Percentiles rank a stretch among this genome's conserved stretches.
phyloP scores from a whole-genome alignment of 2,329 filamentous ascomycete species.

The Intubia oerlemansii region DNA sequence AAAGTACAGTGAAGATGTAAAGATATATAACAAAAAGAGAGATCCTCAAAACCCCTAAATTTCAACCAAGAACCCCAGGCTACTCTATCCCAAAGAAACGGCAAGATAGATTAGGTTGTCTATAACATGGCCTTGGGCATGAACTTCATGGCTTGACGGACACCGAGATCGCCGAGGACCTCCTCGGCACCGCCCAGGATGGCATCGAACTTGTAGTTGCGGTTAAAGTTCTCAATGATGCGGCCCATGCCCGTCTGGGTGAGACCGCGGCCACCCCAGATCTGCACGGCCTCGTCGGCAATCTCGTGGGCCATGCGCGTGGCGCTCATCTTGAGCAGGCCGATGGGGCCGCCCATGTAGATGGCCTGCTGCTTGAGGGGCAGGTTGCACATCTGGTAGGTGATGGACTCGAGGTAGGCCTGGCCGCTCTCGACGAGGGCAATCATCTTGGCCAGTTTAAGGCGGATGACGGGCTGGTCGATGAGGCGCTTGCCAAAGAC shows the following conservation, averaged over 20 bases:
- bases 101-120: too few species aligned
- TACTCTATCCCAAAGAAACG: too few species aligned
- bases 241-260: constrained; percentile 70
- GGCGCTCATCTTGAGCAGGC: constrained; percentile 56
- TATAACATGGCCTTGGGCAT: constrained; percentile 73
- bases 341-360: constrained; percentile 61
- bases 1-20: too few species aligned
- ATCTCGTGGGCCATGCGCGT: constrained; percentile 66
- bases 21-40: too few species aligned
- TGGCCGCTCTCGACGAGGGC: constrained; percentile 63
- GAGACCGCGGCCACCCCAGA: constrained; percentile 64
- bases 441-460: constrained; percentile 82
- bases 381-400: constrained; percentile 79
- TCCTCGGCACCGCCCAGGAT: constrained; percentile 69
- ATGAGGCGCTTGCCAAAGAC: constrained; percentile 70
- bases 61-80: too few species aligned
- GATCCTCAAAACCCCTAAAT: too few species aligned
- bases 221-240: constrained; percentile 65
- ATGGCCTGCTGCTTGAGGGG: constrained; percentile 54
- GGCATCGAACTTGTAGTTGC: constrained; percentile 64
- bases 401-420: constrained; percentile 66
- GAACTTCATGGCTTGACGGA: constrained; percentile 62
- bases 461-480: constrained; percentile 62
- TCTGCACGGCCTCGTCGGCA: constrained; percentile 66
- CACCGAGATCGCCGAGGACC: constrained; percentile 59